Conservation (phyloP, 345 rosid genomes). For the Camelina neglecta region DNA sequence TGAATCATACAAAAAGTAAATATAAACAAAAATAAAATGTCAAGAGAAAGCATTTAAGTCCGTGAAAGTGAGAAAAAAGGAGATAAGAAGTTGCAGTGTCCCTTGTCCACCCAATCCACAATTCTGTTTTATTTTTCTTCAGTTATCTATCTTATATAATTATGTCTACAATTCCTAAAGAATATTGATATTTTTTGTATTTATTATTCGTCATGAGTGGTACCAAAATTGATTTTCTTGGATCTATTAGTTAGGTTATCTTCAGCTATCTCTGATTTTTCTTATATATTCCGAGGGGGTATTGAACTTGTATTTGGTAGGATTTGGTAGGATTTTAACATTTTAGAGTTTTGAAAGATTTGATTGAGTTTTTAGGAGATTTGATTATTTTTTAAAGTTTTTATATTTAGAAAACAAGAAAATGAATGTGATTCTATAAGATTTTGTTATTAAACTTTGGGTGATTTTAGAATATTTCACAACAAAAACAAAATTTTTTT, state of each 20-base stretch:
- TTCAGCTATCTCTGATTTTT: constrained; percentile 24
- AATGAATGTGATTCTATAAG: too few relatives aligned
- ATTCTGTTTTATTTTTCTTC: neutral
- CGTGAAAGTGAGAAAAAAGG: constrained; percentile 33
- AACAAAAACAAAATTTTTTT: too few relatives aligned
- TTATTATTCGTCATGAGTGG: constrained; percentile 36
- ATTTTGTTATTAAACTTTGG: too few relatives aligned
- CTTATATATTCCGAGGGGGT: constrained; percentile 6
- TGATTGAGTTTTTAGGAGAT: too few relatives aligned
- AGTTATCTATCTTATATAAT: neutral
- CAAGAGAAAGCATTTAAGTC: constrained; percentile 41
- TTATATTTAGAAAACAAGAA: too few relatives aligned
- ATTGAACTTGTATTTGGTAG: too few relatives aligned
- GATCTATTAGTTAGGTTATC: constrained; percentile 40
- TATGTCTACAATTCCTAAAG: neutral
- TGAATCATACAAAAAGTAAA: constrained; percentile 29
- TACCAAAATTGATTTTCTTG: constrained; percentile 39
- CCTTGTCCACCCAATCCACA: constrained; percentile 40
- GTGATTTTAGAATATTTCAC: too few relatives aligned
- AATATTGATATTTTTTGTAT: constrained; percentile 28
- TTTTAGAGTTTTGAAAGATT: too few relatives aligned
- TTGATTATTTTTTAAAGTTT: too few relatives aligned
- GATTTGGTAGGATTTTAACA: too few relatives aligned
- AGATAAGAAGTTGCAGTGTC: constrained; percentile 42
- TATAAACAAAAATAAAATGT: constrained; percentile 34